Evolutionary conservation across 129 eudicot species (phyloP).

Genomic region (Flaveria robusta): DNA sequence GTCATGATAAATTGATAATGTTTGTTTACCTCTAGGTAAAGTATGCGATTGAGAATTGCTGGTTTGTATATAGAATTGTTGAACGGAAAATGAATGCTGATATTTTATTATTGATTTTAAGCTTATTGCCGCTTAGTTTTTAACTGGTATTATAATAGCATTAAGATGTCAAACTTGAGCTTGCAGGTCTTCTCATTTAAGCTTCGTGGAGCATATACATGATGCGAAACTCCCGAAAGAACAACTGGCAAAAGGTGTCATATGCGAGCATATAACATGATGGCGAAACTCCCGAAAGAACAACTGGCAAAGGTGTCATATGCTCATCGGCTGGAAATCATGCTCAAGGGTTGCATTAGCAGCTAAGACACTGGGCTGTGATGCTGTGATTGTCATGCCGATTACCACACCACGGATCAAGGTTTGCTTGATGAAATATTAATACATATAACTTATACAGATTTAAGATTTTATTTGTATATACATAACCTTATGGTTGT

Average conservation of each 20-base stretch:
- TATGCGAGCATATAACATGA: conserved; percentile 99
- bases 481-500: conserved; percentile 7
- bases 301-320: conserved; percentile 80
- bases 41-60: neutral
- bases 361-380: conserved; percentile 82
- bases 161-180: neutral
- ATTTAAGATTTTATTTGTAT: neutral
- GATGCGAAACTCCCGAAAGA: conserved; percentile 94
- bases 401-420: conserved; percentile 94
- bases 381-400: conserved; percentile 96
- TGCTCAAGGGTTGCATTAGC: conserved; percentile 96
- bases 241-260: conserved; percentile 79
- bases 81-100: neutral
- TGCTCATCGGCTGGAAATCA: conserved; percentile 99
- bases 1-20: neutral
- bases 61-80: neutral
- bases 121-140: neutral
- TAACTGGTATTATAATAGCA: neutral
- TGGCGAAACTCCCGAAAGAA: conserved; percentile 89
- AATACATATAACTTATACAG: neutral
- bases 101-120: neutral
- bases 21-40: neutral
- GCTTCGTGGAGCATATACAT: conserved; percentile 96
- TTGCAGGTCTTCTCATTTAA: conserved; percentile 90
- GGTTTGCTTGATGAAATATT: conserved; percentile 43